Percentiles rank a stretch among this genome's conserved stretches.
phyloP scores from a whole-genome alignment of 192 early-diverging fungal species.

The Funneliformis geosporum region DNA sequence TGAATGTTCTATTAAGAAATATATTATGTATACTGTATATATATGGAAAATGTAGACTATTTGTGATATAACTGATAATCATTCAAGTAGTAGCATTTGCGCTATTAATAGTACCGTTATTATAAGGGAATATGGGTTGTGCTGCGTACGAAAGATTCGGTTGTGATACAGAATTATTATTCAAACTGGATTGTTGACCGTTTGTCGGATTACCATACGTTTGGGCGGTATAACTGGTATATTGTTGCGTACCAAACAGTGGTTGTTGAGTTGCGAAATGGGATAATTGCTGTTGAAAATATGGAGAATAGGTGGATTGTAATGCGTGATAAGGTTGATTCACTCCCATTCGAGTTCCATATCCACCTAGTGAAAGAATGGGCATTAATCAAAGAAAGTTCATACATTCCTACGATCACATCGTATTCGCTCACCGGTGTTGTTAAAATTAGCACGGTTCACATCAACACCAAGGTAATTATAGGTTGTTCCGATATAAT shows the following conservation, averaged over 20 bases:
- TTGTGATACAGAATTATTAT: not conserved
- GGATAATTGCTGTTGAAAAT: not conserved
- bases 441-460: not conserved
- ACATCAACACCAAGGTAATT: not conserved
- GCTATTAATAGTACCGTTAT: not conserved
- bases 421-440: not conserved
- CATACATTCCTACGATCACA: too few relatives aligned
- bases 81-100: not conserved
- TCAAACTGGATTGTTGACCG: not conserved
- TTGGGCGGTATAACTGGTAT: not conserved
- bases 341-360: not conserved
- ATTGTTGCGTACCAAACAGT: not conserved
- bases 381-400: too few relatives aligned
- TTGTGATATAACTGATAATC: not conserved
- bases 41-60: too few relatives aligned
- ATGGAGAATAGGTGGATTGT: not conserved
- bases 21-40: too few relatives aligned
- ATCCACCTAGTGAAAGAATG: not conserved
- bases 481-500: not conserved
- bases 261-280: not conserved
- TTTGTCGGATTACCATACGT: not conserved
- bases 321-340: not conserved
- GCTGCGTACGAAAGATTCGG: not conserved
- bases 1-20: too few relatives aligned
- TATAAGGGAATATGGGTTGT: not conserved